Evolutionary conservation across 2,329 filamentous ascomycete genomes (phyloP).

Genomic region (Cadophora sp.): DNA sequence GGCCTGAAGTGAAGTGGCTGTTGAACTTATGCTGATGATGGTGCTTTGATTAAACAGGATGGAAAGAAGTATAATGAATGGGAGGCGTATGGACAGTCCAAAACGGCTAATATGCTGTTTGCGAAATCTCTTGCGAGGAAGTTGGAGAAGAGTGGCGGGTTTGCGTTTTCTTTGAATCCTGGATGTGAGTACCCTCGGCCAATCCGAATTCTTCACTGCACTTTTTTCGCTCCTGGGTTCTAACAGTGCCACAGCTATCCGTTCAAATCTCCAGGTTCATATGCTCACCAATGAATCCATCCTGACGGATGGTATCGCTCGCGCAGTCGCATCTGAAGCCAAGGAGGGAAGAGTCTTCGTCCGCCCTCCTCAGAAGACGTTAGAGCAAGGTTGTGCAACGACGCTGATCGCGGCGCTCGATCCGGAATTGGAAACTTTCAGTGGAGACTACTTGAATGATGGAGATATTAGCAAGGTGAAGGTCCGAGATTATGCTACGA

Average conservation of each 20-base stretch:
- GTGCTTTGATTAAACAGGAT: constrained; percentile 16
- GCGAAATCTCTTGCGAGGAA: constrained; percentile 41
- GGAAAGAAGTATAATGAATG: constrained; percentile 45
- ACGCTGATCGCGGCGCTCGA: constrained; percentile 50
- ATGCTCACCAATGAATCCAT: constrained; percentile 15
- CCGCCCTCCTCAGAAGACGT: constrained; percentile 12
- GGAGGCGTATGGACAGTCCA: constrained; percentile 48
- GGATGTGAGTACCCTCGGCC: constrained; percentile 31
- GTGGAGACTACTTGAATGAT: constrained; percentile 29
- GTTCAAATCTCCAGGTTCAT: constrained; percentile 24
- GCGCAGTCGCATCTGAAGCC: constrained; percentile 12
- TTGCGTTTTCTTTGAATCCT: constrained; percentile 45
- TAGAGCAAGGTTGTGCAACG: constrained; percentile 41
- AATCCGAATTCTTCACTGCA: no score
- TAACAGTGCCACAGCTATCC: constrained; percentile 21
- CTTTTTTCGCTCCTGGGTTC: background rate
- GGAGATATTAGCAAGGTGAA: constrained; percentile 23
- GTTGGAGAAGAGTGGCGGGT: constrained; percentile 39
- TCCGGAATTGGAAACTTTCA: constrained; percentile 41
- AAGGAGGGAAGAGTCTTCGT: constrained; percentile 22
- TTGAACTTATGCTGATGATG: constrained; percentile 8
- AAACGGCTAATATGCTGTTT: constrained; percentile 48
- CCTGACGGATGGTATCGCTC: constrained; percentile 11
- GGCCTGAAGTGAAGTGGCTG: background rate
- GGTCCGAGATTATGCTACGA: constrained; percentile 8